Evolutionary conservation across 352 stramenopile genomes (phyloP).

Genomic region (Phytophthora quininea): DNA sequence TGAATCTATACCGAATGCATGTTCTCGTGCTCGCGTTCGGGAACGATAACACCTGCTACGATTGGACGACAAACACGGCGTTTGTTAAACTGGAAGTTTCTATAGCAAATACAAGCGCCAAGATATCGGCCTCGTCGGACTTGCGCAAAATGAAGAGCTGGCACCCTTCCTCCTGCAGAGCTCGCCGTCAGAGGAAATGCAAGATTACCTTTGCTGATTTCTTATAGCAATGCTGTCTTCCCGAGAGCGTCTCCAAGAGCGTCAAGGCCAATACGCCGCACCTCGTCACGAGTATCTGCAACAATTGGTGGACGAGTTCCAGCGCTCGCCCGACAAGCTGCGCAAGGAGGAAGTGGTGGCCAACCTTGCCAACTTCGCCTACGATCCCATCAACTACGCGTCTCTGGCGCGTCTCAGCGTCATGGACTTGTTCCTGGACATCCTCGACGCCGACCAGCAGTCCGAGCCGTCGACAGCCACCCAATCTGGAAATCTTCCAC

Average conservation of each 20-base stretch:
- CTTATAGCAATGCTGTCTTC: slow-evolving; percentile 62
- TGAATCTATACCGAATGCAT: no score
- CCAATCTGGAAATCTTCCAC: slow-evolving; percentile 29
- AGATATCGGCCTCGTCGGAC: no score
- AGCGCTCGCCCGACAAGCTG: slow-evolving; percentile 59
- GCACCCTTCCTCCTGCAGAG: no score
- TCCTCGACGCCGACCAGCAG: slow-evolving; percentile 57
- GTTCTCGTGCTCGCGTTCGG: no score
- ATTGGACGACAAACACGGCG: no score
- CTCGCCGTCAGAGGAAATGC: no score
- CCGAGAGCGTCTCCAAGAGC: slow-evolving; percentile 55
- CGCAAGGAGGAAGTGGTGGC: slow-evolving; percentile 79
- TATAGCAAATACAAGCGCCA: no score
- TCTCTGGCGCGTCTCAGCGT: slow-evolving; percentile 59
- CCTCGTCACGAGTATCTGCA: slow-evolving; percentile 81
- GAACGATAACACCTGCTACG: no score
- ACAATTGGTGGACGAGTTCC: slow-evolving; percentile 77
- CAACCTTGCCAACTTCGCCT: slow-evolving; percentile 85
- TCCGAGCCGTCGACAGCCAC: slow-evolving; percentile 3
- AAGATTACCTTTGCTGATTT: no score
- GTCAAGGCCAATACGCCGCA: slow-evolving; percentile 69
- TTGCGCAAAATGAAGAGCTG: no score
- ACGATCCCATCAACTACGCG: slow-evolving; percentile 86
- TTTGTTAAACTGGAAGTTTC: no score
- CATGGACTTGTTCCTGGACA: slow-evolving; percentile 83